Conservation (phyloP, 352 stramenopile species). For the Pythium monospermum region DNA sequence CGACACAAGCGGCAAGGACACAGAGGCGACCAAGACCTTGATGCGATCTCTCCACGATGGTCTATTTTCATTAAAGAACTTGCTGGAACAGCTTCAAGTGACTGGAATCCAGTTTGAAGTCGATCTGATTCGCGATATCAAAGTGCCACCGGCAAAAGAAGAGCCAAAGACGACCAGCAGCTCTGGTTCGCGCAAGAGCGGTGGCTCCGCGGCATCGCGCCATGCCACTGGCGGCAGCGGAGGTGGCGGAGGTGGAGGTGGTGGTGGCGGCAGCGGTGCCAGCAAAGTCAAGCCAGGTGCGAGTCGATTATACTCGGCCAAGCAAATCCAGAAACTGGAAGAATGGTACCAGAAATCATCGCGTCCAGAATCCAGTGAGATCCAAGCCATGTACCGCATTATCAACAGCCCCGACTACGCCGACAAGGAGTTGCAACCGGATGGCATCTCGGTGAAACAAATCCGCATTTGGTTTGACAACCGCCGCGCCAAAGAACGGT, state of each 20-base stretch:
- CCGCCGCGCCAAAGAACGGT: slow-evolving; percentile 71
- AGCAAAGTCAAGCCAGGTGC: slow-evolving; percentile 73
- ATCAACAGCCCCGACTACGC: slow-evolving; percentile 83
- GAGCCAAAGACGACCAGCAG: slow-evolving; percentile 38
- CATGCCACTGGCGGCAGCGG: slow-evolving; percentile 20
- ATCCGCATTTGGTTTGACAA: slow-evolving; percentile 90
- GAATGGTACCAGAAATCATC: slow-evolving; percentile 86
- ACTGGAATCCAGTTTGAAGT: slow-evolving; percentile 79
- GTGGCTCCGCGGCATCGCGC: slow-evolving; percentile 25
- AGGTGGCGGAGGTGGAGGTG: slow-evolving; percentile 7
- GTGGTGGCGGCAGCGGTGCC: not conserved
- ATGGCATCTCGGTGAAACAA: slow-evolving; percentile 84
- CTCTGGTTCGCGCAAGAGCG: slow-evolving; percentile 24
- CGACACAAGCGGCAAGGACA: slow-evolving; percentile 9
- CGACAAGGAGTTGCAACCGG: slow-evolving; percentile 76
- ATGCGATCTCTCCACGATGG: slow-evolving; percentile 53
- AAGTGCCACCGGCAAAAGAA: slow-evolving; percentile 42
- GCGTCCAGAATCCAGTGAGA: slow-evolving; percentile 75
- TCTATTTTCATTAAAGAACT: slow-evolving; percentile 59
- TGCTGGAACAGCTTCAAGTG: slow-evolving; percentile 77
- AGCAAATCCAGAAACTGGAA: slow-evolving; percentile 86
- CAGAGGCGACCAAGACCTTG: slow-evolving; percentile 32
- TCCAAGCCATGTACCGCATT: slow-evolving; percentile 88
- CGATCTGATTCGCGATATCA: slow-evolving; percentile 77
- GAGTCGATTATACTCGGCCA: slow-evolving; percentile 79